Conservation (phyloP, 176 grass and related monocot species). For the Stipa capillata region DNA sequence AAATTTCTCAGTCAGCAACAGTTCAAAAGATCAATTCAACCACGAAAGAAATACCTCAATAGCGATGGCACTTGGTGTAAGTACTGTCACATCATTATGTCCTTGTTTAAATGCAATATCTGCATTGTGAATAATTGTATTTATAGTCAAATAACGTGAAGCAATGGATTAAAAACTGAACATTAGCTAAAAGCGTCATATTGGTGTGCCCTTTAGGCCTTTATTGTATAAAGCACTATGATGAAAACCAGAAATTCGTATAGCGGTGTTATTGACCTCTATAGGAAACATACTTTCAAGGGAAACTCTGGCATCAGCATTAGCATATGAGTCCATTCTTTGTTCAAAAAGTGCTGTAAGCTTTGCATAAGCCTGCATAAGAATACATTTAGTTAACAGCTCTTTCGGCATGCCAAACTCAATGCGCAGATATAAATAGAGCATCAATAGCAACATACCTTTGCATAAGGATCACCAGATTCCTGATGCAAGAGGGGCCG, state of each 20-base stretch:
- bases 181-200: background rate
- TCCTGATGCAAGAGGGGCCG: constrained; percentile 85
- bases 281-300: constrained; percentile 59
- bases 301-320: constrained; percentile 82
- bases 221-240: background rate
- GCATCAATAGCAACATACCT: constrained; percentile 41
- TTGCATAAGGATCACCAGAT: constrained; percentile 73
- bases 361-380: constrained; percentile 63
- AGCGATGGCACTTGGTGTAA: constrained; percentile 80
- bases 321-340: constrained; percentile 79
- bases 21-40: background rate
- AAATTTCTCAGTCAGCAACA: background rate
- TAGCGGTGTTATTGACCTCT: background rate
- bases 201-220: background rate
- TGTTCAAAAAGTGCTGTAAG: constrained; percentile 80
- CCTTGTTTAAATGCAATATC: constrained; percentile 79
- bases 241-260: background rate
- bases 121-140: constrained; percentile 16
- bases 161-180: background rate
- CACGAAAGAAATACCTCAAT: constrained; percentile 56
- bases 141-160: too few relatives aligned
- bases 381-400: constrained; percentile 14
- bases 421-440: constrained; percentile 1
- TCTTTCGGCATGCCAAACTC: background rate
- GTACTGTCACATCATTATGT: constrained; percentile 52